Evolutionary conservation across 2,329 filamentous ascomycete species (phyloP).

Genomic region (Hypoxylon sp.): DNA sequence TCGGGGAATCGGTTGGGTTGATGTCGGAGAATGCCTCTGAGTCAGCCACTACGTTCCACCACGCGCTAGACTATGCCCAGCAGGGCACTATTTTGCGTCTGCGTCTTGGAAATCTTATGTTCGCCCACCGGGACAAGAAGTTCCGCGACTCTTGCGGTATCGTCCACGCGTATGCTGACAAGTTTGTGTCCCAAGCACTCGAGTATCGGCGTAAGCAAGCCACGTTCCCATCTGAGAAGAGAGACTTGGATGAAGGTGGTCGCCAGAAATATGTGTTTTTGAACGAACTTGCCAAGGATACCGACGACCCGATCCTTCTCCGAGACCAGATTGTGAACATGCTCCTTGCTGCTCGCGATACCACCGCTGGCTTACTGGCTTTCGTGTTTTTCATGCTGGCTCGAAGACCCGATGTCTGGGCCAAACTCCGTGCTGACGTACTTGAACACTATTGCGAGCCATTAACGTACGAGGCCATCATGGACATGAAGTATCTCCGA

Average conservation of each 20-base stretch:
- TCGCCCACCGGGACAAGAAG: constrained; percentile 43
- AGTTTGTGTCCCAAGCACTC: constrained; percentile 44
- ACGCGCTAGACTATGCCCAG: constrained; percentile 45
- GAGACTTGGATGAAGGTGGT: constrained; percentile 11
- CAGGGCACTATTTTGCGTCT: constrained; percentile 44
- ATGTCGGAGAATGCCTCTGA: constrained; percentile 46
- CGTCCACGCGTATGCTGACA: constrained; percentile 45
- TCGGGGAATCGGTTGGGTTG: constrained; percentile 44
- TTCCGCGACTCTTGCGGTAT: constrained; percentile 43
- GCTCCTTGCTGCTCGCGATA: constrained; percentile 63
- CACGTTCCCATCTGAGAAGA: constrained; percentile 33
- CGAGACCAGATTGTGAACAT: constrained; percentile 63
- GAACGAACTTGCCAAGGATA: constrained; percentile 64
- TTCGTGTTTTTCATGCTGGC: constrained; percentile 62
- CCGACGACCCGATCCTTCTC: constrained; percentile 59
- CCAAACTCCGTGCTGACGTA: constrained; percentile 63
- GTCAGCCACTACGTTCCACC: constrained; percentile 42
- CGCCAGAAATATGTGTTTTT: constrained; percentile 62
- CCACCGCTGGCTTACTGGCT: constrained; percentile 62
- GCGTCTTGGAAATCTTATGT: constrained; percentile 46
- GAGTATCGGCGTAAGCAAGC: constrained; percentile 36
- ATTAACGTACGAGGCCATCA: constrained; percentile 66
- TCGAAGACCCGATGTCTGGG: constrained; percentile 59
- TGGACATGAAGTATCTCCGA: constrained; percentile 68
- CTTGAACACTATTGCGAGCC: constrained; percentile 52